phyloP scores from a whole-genome alignment of 805 yeast genomes.

The Starmera quercuum region DNA sequence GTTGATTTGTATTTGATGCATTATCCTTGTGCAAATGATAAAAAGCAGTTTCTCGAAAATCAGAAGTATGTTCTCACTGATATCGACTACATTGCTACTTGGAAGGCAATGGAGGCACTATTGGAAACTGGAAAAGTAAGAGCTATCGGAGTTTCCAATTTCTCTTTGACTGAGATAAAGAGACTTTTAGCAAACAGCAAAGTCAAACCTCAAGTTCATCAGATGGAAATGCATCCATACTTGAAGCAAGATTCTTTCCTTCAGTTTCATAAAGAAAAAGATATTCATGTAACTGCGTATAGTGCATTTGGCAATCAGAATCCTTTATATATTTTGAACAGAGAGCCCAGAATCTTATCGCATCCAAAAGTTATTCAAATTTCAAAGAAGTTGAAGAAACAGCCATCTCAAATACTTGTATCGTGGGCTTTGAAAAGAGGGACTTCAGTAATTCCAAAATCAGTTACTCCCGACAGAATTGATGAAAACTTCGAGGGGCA shows the following conservation, averaged over 20 bases:
- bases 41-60: constrained; percentile 26
- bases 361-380: constrained; percentile 33
- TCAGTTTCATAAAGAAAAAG: constrained; percentile 41
- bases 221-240: constrained; percentile 71
- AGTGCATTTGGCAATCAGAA: constrained; percentile 63
- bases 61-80: constrained; percentile 28
- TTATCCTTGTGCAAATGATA: constrained; percentile 56
- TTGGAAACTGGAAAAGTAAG: constrained; percentile 44
- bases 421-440: constrained; percentile 54
- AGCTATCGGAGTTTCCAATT: constrained; percentile 75
- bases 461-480: constrained; percentile 35
- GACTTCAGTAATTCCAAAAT: constrained; percentile 43
- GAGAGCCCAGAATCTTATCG: constrained; percentile 32
- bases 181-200: constrained; percentile 41
- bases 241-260: constrained; percentile 56
- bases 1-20: constrained; percentile 71
- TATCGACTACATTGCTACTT: constrained; percentile 47
- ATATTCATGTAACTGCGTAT: constrained; percentile 62
- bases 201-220: constrained; percentile 61
- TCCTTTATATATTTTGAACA: too few species aligned
- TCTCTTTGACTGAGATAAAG: constrained; percentile 46
- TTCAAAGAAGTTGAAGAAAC: constrained; percentile 32
- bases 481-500: constrained; percentile 24
- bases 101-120: constrained; percentile 56
- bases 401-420: constrained; percentile 42